phyloP scores from a whole-genome alignment of 2,329 filamentous ascomycete genomes.

The Talaromyces piceae region DNA sequence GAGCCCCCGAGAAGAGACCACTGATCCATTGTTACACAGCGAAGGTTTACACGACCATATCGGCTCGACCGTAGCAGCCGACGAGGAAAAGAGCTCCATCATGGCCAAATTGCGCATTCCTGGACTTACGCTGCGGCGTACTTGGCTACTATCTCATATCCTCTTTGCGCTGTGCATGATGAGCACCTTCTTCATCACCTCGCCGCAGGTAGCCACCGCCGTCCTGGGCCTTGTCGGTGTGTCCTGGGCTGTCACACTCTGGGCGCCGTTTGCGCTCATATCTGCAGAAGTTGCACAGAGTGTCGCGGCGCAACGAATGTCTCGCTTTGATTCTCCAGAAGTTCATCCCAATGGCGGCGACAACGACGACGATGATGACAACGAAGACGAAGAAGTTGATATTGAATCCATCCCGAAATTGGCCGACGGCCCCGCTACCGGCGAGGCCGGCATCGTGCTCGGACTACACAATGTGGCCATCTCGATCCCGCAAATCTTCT shows the following conservation, averaged over 20 bases:
- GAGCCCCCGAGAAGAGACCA: constrained; percentile 22
- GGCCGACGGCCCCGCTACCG: constrained; percentile 46
- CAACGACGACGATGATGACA: background rate
- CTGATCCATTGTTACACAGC: constrained; percentile 24
- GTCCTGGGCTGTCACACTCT: constrained; percentile 86
- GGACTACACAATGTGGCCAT: constrained; percentile 96
- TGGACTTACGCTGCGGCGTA: constrained; percentile 75
- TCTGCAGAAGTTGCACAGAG: constrained; percentile 82
- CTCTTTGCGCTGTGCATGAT: constrained; percentile 77
- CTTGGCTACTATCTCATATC: constrained; percentile 80
- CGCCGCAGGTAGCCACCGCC: constrained; percentile 63
- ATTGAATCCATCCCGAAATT: constrained; percentile 19
- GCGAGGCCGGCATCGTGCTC: constrained; percentile 82
- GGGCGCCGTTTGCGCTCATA: constrained; percentile 94
- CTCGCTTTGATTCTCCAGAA: constrained; percentile 30
- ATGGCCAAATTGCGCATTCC: constrained; percentile 65
- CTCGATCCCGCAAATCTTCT: constrained; percentile 82
- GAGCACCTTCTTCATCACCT: constrained; percentile 69
- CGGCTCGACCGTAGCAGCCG: constrained; percentile 1
- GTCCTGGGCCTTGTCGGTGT: constrained; percentile 78
- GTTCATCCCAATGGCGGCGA: constrained; percentile 14
- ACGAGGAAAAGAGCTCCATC: constrained; percentile 25
- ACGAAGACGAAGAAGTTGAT: constrained; percentile 21
- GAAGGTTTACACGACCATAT: constrained; percentile 14
- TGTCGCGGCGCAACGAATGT: constrained; percentile 57